Conservation (phyloP, 2,329 filamentous ascomycete species). For the Stachybotrys chlorohalonatus region DNA sequence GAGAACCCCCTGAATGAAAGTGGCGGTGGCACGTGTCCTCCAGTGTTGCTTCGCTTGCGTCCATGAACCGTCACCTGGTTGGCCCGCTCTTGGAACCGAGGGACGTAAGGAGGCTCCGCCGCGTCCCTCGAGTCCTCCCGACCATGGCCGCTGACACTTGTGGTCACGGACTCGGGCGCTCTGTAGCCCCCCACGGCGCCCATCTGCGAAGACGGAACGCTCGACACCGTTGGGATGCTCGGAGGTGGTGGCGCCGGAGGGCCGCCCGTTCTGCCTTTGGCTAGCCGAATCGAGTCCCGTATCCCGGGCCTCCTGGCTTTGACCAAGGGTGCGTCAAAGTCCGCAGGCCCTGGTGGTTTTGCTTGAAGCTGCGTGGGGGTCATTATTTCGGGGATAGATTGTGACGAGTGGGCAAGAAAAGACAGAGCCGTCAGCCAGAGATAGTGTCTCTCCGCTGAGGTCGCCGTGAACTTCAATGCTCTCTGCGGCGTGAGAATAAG, state of each 20-base stretch:
- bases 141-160: conserved; percentile 24
- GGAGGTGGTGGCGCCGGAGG: conserved; percentile 36
- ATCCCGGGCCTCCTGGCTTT: conserved; percentile 51
- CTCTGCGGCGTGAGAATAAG: conserved; percentile 88
- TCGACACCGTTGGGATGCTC: conserved; percentile 44
- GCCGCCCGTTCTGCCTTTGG: conserved; percentile 56
- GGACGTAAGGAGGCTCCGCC: conserved; percentile 64
- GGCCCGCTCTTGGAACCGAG: conserved; percentile 55
- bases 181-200: conserved; percentile 26
- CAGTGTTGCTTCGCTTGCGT: conserved; percentile 84
- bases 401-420: conserved; percentile 84
- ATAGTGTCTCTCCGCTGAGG: conserved; percentile 77
- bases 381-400: conserved; percentile 68
- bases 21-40: conserved; percentile 61
- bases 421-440: conserved; percentile 91
- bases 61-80: conserved; percentile 48
- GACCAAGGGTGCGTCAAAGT: conserved; percentile 39
- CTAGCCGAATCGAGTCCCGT: conserved; percentile 81
- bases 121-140: conserved; percentile 47
- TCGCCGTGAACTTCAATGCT: conserved; percentile 89
- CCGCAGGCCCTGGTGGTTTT: conserved; percentile 23
- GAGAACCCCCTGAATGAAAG: conserved; percentile 75
- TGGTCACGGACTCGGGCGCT: conserved; percentile 29
- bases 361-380: conserved; percentile 31
- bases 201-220: conserved; percentile 30